Percentiles rank a stretch among this genome's conserved stretches.
Evolutionary conservation across 768 basidiomycete species (phyloP).

Genomic region (Termitomyces sp.): DNA sequence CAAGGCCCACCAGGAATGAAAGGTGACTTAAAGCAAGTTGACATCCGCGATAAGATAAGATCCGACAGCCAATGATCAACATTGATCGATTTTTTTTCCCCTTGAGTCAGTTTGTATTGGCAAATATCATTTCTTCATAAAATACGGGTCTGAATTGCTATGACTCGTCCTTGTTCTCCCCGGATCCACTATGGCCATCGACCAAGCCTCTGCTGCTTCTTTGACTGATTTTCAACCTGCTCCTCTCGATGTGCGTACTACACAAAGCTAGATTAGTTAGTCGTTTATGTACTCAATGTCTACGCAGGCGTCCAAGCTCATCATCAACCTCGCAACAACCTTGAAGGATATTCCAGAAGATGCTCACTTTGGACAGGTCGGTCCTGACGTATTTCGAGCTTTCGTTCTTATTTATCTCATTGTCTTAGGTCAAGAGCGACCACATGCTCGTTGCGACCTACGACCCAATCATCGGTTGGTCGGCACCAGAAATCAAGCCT

Average conservation of each 20-base stretch:
- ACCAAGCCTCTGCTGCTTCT: conserved; percentile 2
- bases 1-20: no score
- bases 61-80: not conserved
- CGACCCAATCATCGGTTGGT: conserved; percentile 62
- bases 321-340: conserved; percentile 35
- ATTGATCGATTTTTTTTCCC: not conserved
- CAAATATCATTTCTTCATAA: not conserved
- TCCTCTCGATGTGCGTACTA: conserved; percentile 15
- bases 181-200: conserved; percentile 14
- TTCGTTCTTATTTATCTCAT: not conserved
- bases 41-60: not conserved
- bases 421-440: conserved; percentile 53
- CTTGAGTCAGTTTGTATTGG: not conserved
- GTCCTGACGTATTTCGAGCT: conserved; percentile 8
- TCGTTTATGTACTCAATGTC: not conserved
- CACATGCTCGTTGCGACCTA: conserved; percentile 74
- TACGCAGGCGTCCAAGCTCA: conserved; percentile 50
- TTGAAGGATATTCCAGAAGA: conserved; percentile 49
- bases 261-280: not conserved
- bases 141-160: not conserved
- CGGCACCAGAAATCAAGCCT: conserved; percentile 65
- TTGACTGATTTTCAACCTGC: conserved; percentile 3
- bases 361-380: conserved; percentile 54
- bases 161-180: not conserved
- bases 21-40: no score